Base-by-base conservation (phyloP, 2,329 filamentous ascomycete genomes). In the Arthrobotrys iridis region DNA sequence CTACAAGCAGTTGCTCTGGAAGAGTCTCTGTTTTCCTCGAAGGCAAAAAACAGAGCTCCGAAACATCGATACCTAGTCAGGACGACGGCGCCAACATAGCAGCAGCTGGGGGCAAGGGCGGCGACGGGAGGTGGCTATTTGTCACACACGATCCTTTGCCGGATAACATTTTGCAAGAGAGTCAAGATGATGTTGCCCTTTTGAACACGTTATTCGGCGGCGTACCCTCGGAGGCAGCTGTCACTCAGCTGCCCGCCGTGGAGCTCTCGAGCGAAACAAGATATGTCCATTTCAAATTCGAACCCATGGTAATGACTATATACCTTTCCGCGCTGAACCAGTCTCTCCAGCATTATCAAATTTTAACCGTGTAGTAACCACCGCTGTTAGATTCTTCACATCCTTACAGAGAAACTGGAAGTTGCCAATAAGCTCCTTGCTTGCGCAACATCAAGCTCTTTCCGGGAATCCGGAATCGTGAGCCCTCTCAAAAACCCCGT, bases 1-100 rank as follows among this genome's bases (percentile, higher is more conserved):
- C 94, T 1, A 97, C 93, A 1, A 97, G 93, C 83, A 97, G 93
- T 82, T 98, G 94, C 81, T 91, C 93, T 1, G 94, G 94, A 0
- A 86, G 94, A 60, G 87, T 96, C 50, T 93, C 91, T 77, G 91
- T 97, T 2, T 98, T 96, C 80, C 84, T 96, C 0, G 94, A 97
- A 83, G 93, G 93, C 0, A 84, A 84, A 46, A 90, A 88, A 79
- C 83, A 82, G 78, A 11, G 77, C 75, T 2, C 65, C 62, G 41
- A 46, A 11, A 60, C 67, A 7, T n/a, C 20, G n/a, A 13, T 41
- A 1, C 4, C 24, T 22, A 24, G 41, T 2, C 15, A 43, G 24
- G 55, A 57, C 11, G 4, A 20, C 11, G 22, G 7, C 7, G 18
- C 46, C 33, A 52, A 52, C 18, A 13, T 59, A 30, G 89, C 89